These are phyloP conservation scores for Hebeloma cylindrosporum DNA, from an alignment of 768 basidiomycete species.

Conservation along the genomic window DNA sequence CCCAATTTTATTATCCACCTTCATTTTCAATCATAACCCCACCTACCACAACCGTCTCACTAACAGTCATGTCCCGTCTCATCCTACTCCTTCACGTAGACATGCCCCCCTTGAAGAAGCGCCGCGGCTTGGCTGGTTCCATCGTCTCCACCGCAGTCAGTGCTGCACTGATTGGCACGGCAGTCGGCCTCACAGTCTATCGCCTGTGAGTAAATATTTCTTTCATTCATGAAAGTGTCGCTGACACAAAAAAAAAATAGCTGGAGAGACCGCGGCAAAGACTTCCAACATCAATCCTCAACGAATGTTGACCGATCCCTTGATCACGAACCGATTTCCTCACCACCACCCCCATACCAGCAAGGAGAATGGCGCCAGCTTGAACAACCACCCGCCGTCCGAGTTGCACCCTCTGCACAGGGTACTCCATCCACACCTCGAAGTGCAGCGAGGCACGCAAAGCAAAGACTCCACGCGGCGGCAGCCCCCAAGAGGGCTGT, in stretches of 20 bases:
- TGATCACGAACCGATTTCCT: constrained; percentile 30
- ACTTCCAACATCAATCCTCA: constrained; percentile 67
- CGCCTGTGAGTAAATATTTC: constrained; percentile 59
- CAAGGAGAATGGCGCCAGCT: constrained; percentile 53
- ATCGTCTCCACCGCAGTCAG: constrained; percentile 82
- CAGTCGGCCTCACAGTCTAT: constrained; percentile 85
- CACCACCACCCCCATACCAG: constrained; percentile 69
- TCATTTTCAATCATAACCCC: constrained; percentile 11
- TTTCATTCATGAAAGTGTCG: neutral
- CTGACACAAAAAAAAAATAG: too few species aligned
- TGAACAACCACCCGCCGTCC: constrained; percentile 31
- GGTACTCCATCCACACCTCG: constrained; percentile 23
- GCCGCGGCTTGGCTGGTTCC: constrained; percentile 77
- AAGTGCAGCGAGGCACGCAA: too few species aligned
- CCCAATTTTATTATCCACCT: constrained; percentile 4
- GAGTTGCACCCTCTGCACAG: constrained; percentile 26
- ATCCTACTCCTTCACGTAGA: constrained; percentile 62
- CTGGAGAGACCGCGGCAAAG: constrained; percentile 77
- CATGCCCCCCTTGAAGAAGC: constrained; percentile 72
- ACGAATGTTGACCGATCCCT: constrained; percentile 51
- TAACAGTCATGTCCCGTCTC: constrained; percentile 32
- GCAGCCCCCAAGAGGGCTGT: constrained; percentile 17
- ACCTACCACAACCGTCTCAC: constrained; percentile 11
- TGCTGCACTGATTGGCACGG: constrained; percentile 83
- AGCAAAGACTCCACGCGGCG: constrained; percentile 9